A percentile compares a stretch with the other conserved stretches of the same genome.
Conservation (phyloP, 163 green algal species). For the Scenedesmus sp. region DNA sequence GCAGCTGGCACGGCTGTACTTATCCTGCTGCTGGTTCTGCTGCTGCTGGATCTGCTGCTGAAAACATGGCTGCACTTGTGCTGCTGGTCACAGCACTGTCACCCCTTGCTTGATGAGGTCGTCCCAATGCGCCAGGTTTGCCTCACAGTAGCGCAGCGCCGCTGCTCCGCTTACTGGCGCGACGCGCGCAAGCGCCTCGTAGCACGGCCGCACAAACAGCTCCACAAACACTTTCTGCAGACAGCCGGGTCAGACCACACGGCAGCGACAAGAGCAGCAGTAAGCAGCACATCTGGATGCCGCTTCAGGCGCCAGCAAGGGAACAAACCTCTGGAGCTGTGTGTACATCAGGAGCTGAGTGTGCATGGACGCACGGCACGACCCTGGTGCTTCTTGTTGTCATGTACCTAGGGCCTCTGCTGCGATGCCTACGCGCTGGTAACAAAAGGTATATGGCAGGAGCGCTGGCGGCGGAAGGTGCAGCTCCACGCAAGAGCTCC, state of each 20-base stretch:
- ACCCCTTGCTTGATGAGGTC: constrained; percentile 32
- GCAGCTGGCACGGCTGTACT: no score
- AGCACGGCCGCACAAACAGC: constrained; percentile 54
- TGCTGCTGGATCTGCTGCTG: neutral
- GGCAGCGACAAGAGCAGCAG: neutral
- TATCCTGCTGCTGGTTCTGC: neutral
- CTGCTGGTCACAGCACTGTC: neutral
- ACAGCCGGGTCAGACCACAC: neutral
- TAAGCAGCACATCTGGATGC: neutral
- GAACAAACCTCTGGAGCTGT: no score
- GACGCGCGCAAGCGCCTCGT: constrained; percentile 22
- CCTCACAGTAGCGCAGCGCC: constrained; percentile 33
- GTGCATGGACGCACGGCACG: no score
- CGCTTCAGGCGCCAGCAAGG: no score
- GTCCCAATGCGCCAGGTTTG: constrained; percentile 40
- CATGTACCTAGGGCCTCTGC: no score
- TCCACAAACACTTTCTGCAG: constrained; percentile 49
- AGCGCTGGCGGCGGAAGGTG: no score
- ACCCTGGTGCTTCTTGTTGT: no score
- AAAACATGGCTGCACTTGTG: neutral
- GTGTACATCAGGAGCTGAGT: no score
- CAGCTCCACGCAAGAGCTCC: no score
- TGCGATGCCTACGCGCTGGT: no score
- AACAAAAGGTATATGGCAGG: no score
- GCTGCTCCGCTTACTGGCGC: constrained; percentile 20